Percentiles rank a stretch among this genome's conserved stretches.
phyloP scores from a whole-genome alignment of 495 filamentous ascomycete species.

The Eremomyces bilateralis region DNA sequence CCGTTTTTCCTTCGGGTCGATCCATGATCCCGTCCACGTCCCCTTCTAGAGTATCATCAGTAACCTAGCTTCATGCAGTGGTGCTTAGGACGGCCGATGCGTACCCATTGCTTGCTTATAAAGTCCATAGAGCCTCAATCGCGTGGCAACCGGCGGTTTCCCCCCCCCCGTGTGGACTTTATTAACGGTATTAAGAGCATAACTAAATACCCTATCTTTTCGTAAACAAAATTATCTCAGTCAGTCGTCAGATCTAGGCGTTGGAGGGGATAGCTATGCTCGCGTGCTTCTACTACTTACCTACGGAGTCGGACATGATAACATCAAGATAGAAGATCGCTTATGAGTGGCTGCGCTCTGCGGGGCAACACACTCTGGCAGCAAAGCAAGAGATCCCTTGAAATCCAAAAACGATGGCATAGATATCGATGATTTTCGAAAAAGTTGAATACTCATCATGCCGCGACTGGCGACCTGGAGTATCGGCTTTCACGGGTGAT shows the following conservation, averaged over 20 bases:
- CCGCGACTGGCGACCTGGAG: too few species aligned
- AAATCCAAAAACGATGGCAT: too few species aligned
- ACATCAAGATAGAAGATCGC: too few species aligned
- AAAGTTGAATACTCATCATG: too few species aligned
- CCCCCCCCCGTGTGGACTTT: slow-evolving; percentile 84
- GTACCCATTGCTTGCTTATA: slow-evolving; percentile 94
- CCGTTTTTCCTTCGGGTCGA: slow-evolving; percentile 38
- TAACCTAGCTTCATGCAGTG: not conserved
- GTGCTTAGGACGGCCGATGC: not conserved
- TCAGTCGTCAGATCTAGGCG: not conserved
- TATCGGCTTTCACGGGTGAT: too few species aligned
- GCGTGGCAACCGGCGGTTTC: slow-evolving; percentile 64
- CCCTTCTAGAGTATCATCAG: slow-evolving; percentile 36
- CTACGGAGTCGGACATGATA: slow-evolving; percentile 9
- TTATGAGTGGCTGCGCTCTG: too few species aligned
- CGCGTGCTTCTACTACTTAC: slow-evolving; percentile 4
- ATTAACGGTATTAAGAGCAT: slow-evolving; percentile 95
- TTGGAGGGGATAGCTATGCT: not conserved
- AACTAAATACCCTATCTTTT: slow-evolving; percentile 88
- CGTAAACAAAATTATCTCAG: not conserved
- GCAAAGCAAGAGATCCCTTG: too few species aligned
- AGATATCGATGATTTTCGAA: too few species aligned
- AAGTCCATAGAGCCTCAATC: slow-evolving; percentile 81
- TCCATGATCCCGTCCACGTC: slow-evolving; percentile 87
- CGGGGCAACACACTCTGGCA: too few species aligned